These are phyloP conservation scores for Streptanthus diversifolius DNA, from an alignment of 345 rosid genomes.

Conservation along the genomic window DNA sequence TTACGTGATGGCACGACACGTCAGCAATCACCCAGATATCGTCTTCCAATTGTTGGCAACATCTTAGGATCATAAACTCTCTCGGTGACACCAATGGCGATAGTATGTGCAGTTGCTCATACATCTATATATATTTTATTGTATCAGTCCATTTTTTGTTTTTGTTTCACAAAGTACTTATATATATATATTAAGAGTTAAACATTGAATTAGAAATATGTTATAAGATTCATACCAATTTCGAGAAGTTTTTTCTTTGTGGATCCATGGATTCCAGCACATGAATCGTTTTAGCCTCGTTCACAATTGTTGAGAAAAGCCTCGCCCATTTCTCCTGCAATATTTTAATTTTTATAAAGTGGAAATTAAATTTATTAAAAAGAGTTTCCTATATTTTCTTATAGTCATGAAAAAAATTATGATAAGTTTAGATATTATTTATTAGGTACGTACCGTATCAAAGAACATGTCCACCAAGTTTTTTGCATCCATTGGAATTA, in stretches of 20 bases:
- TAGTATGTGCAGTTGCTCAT: conserved; percentile 59
- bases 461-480: conserved; percentile 47
- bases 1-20: conserved; percentile 47
- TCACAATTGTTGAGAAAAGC: conserved; percentile 62
- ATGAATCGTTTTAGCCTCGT: conserved; percentile 47
- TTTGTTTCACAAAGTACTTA: not conserved
- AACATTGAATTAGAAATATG: not conserved
- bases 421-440: not conserved
- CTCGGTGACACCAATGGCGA: conserved; percentile 75
- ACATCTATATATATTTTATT: conserved; percentile 44
- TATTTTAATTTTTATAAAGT: not conserved
- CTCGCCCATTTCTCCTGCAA: conserved; percentile 61
- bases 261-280: conserved; percentile 39
- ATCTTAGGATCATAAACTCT: conserved; percentile 59
- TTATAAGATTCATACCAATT: conserved; percentile 43
- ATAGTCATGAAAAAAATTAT: not conserved
- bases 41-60: conserved; percentile 49
- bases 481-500: conserved; percentile 41
- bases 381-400: not conserved
- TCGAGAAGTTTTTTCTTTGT: conserved; percentile 39
- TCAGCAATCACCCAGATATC: conserved; percentile 62
- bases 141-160: not conserved
- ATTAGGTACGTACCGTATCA: conserved; percentile 42
- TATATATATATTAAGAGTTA: not conserved
- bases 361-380: not conserved